These are phyloP conservation scores for Penicillium argentinense DNA, from an alignment of 495 filamentous ascomycete species.

Conservation along the genomic window DNA sequence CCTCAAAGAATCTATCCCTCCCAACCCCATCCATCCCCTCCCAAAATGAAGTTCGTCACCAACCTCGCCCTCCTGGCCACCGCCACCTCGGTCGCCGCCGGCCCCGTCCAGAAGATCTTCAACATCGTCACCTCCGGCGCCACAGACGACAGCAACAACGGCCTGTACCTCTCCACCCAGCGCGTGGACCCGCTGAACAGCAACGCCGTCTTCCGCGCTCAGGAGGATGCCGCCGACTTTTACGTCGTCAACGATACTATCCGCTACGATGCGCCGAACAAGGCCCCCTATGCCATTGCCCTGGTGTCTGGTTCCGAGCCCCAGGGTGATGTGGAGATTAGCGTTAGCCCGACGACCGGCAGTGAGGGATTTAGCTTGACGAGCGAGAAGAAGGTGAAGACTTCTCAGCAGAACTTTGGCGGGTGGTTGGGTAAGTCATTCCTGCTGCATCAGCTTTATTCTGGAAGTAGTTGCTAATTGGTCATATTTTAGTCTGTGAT, in stretches of 20 bases:
- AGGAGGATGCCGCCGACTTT: slow-evolving; percentile 14
- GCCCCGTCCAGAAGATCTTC: slow-evolving; percentile 19
- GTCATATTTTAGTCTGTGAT: slow-evolving; percentile 9
- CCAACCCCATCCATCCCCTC: background rate
- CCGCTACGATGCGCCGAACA: slow-evolving; percentile 8
- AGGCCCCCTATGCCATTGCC: slow-evolving; percentile 17
- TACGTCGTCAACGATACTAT: slow-evolving; percentile 18
- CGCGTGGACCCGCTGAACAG: slow-evolving; percentile 19
- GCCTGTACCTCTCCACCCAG: slow-evolving; percentile 18
- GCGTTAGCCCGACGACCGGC: slow-evolving; percentile 24
- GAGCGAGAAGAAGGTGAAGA: slow-evolving; percentile 21
- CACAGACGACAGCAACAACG: slow-evolving; percentile 13
- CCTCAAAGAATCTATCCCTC: background rate
- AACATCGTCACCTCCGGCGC: slow-evolving; percentile 19
- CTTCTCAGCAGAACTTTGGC: slow-evolving; percentile 20
- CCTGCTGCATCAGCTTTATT: background rate
- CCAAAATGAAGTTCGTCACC: slow-evolving; percentile 24
- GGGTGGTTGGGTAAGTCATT: slow-evolving; percentile 40
- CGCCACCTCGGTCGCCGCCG: slow-evolving; percentile 12
- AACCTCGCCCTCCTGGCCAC: slow-evolving; percentile 18
- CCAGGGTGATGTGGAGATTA: slow-evolving; percentile 16
- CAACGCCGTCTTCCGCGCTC: slow-evolving; percentile 17
- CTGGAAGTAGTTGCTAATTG: background rate
- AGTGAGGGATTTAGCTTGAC: slow-evolving; percentile 28
- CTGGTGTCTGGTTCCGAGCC: slow-evolving; percentile 11